A percentile compares a stretch with the other conserved stretches of the same genome.
These are phyloP conservation scores for Chaetomium fimeti DNA, from an alignment of 495 filamentous ascomycete species.

Conservation along the genomic window DNA sequence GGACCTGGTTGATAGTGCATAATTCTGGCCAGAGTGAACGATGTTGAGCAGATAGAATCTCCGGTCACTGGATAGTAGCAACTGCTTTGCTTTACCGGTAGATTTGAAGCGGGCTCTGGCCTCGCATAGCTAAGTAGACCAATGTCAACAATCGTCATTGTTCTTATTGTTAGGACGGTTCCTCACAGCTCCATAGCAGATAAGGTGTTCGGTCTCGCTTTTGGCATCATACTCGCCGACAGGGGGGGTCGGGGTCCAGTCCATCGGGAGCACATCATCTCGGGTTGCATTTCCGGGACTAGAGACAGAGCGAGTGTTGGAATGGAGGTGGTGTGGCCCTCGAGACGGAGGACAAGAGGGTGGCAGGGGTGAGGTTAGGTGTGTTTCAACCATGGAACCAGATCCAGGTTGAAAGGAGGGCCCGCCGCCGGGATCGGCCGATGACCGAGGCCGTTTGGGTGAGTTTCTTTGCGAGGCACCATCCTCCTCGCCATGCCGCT, in stretches of 20 bases:
- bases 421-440: background rate
- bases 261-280: background rate
- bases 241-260: background rate
- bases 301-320: background rate
- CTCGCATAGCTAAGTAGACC: background rate
- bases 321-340: background rate
- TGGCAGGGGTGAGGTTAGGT: background rate
- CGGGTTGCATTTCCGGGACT: background rate
- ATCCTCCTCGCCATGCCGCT: slow-evolving; percentile 1
- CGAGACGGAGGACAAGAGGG: background rate
- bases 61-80: background rate
- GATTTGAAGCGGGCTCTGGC: background rate
- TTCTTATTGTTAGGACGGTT: background rate
- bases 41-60: background rate
- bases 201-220: background rate
- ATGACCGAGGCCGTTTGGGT: background rate
- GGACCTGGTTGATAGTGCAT: background rate
- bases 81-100: background rate
- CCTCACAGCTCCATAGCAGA: slow-evolving; percentile 1
- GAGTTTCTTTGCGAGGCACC: background rate
- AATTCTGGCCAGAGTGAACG: background rate
- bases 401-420: background rate
- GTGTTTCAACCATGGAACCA: background rate
- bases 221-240: background rate
- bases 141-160: background rate